phyloP scores from a whole-genome alignment of 305 asterid species.

The Ilex paraguariensis region DNA sequence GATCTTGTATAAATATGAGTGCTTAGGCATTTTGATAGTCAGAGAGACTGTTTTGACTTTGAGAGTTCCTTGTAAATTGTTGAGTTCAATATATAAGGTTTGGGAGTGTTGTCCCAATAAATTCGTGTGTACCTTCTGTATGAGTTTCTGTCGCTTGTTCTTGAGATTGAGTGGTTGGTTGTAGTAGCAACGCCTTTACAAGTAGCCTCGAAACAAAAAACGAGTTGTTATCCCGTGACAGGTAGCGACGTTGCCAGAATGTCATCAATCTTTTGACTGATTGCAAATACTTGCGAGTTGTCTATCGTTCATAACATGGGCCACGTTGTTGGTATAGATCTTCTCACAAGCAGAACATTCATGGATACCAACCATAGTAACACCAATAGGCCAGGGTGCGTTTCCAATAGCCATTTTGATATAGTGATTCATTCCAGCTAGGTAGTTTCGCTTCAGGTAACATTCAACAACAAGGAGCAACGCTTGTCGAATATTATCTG shows the following conservation, averaged over 20 bases:
- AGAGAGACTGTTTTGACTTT: fast-evolving
- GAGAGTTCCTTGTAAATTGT: no score
- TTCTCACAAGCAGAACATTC: slow-evolving; percentile 99
- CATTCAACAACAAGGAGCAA: slow-evolving; percentile 64
- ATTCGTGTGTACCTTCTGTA: no score
- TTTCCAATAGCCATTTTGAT: slow-evolving; percentile 89
- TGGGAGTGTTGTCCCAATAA: no score
- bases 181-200: no score
- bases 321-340: slow-evolving; percentile 94
- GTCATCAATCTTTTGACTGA: slow-evolving; percentile 92
- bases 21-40: no score
- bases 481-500: slow-evolving; percentile 84
- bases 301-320: slow-evolving; percentile 97
- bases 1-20: no score
- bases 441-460: slow-evolving; percentile 81
- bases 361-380: slow-evolving; percentile 99
- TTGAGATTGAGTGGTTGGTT: no score
- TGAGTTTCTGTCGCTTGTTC: no score
- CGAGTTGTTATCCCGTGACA: no score
- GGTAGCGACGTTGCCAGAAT: slow-evolving; percentile 82
- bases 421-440: slow-evolving; percentile 95
- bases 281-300: slow-evolving; percentile 88
- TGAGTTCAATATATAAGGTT: no score
- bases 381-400: slow-evolving; percentile 99
- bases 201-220: no score